Evolutionary conservation across 2,329 filamentous ascomycete species (phyloP), one percentile per base, ranked within the genome.

Genomic region (Colletotrichum spinosum): DNA sequence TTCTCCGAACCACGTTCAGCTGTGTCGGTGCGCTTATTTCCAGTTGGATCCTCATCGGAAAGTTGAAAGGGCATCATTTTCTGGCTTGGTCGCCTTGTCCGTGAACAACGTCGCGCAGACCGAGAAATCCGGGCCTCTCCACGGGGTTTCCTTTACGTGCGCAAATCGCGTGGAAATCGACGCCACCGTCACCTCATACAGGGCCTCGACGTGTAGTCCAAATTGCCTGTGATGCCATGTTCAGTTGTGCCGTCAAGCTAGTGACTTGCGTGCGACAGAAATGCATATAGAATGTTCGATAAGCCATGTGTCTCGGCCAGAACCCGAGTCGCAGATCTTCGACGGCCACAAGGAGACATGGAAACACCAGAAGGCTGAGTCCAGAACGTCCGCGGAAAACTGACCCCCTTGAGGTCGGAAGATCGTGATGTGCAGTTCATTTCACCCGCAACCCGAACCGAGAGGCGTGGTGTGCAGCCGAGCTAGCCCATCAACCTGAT

Each of bases 211-310:
- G 13, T 39, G 5, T 33, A 33, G 11, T 5, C n/a, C 11, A 17
- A 10, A 9, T 39, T 33, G 2, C n/a, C 7, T 41, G 57, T 62
- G 62, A 56, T 56, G 41, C 34, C 15, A 33, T 52, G 51, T 15
- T 17, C 46, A 55, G 58, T 25, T 52, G 51, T 48, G 45, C 49
- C 33, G 46, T 55, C 41, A 33, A 25, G 52, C 57, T 61, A 55
- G 51, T 42, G 62, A 48, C 62, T 52, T 38, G 38, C 17, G 46
- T 62, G 51, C 37, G 3, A 65, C 62, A 35, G 46, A 62, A 51
- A 17, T 35, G 25, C 13, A 15, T n/a, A 38, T 25, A 17, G 58
- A 62, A 48, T 9, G 12, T 62, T 65, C 62, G 34, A 62, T 52
- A 17, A 35, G 35, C 38, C 56, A 35, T 55, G 46, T 44, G 51